These are phyloP conservation scores for Stygiomarasmius scandens DNA, from an alignment of 1,284 basidiomycete species.

Conservation along the genomic window DNA sequence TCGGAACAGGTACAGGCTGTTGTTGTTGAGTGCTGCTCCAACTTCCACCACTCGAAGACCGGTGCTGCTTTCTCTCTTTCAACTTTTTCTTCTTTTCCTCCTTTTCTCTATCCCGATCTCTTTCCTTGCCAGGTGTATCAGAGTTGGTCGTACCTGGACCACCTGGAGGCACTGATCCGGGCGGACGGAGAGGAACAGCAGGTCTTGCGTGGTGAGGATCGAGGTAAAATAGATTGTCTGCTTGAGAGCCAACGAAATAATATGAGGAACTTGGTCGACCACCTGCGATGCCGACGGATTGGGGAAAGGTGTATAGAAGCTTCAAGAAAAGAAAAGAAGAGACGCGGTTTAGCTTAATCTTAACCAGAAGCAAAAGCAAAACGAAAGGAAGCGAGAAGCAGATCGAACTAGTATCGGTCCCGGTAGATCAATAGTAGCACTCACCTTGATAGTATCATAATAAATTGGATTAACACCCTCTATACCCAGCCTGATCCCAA, in stretches of 20 bases:
- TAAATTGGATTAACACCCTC: slow-evolving; percentile 96
- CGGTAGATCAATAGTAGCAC: too few species aligned
- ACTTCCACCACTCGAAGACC: slow-evolving; percentile 13
- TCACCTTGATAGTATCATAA: slow-evolving; percentile 90
- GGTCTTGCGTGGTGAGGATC: slow-evolving; percentile 93
- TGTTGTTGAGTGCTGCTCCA: slow-evolving; percentile 22
- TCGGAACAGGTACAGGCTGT: too few species aligned
- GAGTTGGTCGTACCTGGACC: not conserved
- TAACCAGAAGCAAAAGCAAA: too few species aligned
- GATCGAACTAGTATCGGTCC: too few species aligned
- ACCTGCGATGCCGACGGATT: slow-evolving; percentile 95
- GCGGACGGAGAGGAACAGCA: slow-evolving; percentile 72
- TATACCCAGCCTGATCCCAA: slow-evolving; percentile 87
- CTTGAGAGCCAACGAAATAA: slow-evolving; percentile 95
- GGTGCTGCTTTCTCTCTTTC: slow-evolving; percentile 2
- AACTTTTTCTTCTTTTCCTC: slow-evolving; percentile 12
- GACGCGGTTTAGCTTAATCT: too few species aligned
- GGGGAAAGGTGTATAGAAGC: slow-evolving; percentile 90
- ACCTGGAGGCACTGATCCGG: slow-evolving; percentile 19
- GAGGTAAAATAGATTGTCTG: slow-evolving; percentile 90
- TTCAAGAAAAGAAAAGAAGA: slow-evolving; percentile 30
- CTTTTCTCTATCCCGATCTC: not conserved
- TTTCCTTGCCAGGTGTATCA: too few species aligned
- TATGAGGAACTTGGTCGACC: slow-evolving; percentile 95
- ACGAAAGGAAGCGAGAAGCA: too few species aligned